Evolutionary conservation across 495 filamentous ascomycete genomes (phyloP).

Genomic region (Tuber magnatum): DNA sequence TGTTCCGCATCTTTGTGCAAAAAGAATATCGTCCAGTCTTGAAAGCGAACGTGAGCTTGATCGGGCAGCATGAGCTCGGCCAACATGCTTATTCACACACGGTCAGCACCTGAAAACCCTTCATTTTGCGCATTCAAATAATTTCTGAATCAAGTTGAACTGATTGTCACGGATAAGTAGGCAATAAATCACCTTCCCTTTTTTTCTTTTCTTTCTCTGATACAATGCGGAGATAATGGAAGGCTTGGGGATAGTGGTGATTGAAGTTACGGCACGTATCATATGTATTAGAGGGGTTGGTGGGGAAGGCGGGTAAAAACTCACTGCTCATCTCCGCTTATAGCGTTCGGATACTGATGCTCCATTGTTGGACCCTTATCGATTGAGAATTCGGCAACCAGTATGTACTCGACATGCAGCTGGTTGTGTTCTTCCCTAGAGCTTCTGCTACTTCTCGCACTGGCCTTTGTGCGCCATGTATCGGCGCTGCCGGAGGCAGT

Average conservation of each 20-base stretch:
- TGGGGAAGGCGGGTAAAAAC: constrained; percentile 15
- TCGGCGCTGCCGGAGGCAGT: constrained; percentile 26
- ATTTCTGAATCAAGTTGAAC: not conserved
- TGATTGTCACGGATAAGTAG: not conserved
- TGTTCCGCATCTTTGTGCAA: constrained; percentile 85
- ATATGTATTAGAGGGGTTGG: not conserved
- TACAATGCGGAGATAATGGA: constrained; percentile 6
- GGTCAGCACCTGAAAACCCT: constrained; percentile 21
- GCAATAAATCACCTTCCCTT: not conserved
- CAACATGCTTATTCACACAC: constrained; percentile 59
- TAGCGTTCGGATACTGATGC: constrained; percentile 87
- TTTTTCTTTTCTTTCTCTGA: not conserved
- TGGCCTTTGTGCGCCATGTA: constrained; percentile 28
- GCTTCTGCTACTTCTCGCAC: constrained; percentile 32
- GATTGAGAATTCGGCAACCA: constrained; percentile 97
- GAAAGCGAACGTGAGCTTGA: constrained; percentile 86
- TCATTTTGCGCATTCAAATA: constrained; percentile 1
- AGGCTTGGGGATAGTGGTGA: not conserved
- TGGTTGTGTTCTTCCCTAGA: constrained; percentile 48
- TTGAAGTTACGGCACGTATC: not conserved
- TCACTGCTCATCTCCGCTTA: constrained; percentile 82
- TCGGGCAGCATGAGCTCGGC: constrained; percentile 98
- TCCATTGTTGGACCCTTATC: constrained; percentile 96
- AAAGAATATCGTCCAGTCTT: constrained; percentile 99
- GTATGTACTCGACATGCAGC: constrained; percentile 96